Percentiles rank a stretch among this genome's conserved stretches.
Evolutionary conservation across 495 filamentous ascomycete genomes (phyloP).

Genomic region (Talaromyces wortmannii): DNA sequence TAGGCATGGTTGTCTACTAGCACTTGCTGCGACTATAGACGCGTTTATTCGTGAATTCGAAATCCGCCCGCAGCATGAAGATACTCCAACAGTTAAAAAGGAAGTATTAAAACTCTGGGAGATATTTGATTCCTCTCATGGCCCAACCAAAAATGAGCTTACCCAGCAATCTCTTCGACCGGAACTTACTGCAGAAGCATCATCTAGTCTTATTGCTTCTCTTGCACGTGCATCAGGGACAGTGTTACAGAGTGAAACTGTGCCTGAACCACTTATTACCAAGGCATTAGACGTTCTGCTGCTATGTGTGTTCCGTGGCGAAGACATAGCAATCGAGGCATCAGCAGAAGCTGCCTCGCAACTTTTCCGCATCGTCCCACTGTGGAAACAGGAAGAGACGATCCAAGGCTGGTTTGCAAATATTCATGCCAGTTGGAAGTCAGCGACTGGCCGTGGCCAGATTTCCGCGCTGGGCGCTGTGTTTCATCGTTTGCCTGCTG

Average conservation of each 20-base stretch:
- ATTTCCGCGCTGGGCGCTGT: conserved; percentile 36
- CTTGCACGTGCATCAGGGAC: conserved; percentile 15
- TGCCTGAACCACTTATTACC: conserved; percentile 22
- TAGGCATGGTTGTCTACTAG: conserved; percentile 60
- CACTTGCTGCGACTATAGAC: conserved; percentile 41
- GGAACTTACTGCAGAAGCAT: conserved; percentile 62
- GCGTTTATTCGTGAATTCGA: conserved; percentile 13
- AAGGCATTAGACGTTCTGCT: conserved; percentile 30
- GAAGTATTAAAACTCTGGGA: conserved; percentile 29
- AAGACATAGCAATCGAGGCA: conserved; percentile 39
- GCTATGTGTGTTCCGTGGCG: conserved; percentile 36
- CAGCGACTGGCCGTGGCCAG: conserved; percentile 35
- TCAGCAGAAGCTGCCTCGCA: conserved; percentile 38
- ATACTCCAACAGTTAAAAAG: background rate
- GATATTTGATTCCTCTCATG: conserved; percentile 26
- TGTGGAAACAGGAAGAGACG: conserved; percentile 21
- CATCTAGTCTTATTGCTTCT: conserved; percentile 46
- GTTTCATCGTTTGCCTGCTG: conserved; percentile 22
- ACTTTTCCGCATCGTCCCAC: conserved; percentile 31
- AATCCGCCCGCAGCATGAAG: background rate
- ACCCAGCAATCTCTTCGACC: conserved; percentile 50
- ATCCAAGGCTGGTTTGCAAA: conserved; percentile 31
- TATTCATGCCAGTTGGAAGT: conserved; percentile 26
- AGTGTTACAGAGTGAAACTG: background rate
- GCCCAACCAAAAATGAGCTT: conserved; percentile 35